Base-by-base conservation (phyloP, 2,329 filamentous ascomycete genomes). In the Stenocarpella maydis region DNA sequence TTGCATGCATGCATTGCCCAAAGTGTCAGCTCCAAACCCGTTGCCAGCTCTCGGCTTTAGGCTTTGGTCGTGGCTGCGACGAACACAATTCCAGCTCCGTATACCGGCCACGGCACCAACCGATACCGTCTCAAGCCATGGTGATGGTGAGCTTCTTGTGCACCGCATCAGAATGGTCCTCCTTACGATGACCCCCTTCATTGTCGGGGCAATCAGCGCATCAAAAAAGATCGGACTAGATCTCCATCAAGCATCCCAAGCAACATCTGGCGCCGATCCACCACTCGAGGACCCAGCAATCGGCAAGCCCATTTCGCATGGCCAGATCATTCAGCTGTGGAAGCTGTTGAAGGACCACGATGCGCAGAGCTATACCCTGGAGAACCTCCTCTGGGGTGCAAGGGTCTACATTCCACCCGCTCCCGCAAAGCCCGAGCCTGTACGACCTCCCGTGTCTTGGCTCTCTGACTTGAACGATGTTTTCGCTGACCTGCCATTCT, bases 371-470 rank as follows among this genome's bases (percentile, higher is more conserved):
- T 85, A 81, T 69, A 88, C 85, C 19, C 85, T 98, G 15, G 91
- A 95, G 73, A 76, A 82, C 41, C 86, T 98, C 39, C 85, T 98
- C 12, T 87, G 84, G 68, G 92, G 93, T 54, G 88, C 93, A 31
- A 85, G 78, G 66, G 82, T 97, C 72, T 97, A 97, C 79, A 80
- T 89, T 12, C 88, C 93, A n/a, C 93, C 94, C n/a, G 91, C 92
- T 17, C 87, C 91, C 6, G 90, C 91, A 5, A 97, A 94, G 77
- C 87, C 90, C 3, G 90, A 94, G 77, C 92, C 91, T 15, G 93
- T 95, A 82, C 72, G 88, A 82, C 24, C 50, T 58, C 5, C 55
- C 49, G 41, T 14, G 21, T 10, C 15, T 47, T 45, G 26, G 28
- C 70, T 43, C 75, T 67, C 64, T 64, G 28, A 17, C 17, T n/a